A percentile compares a stretch with the other conserved stretches of the same genome.
phyloP scores from a whole-genome alignment of 1,284 basidiomycete species.

The Puccinia hordei region DNA sequence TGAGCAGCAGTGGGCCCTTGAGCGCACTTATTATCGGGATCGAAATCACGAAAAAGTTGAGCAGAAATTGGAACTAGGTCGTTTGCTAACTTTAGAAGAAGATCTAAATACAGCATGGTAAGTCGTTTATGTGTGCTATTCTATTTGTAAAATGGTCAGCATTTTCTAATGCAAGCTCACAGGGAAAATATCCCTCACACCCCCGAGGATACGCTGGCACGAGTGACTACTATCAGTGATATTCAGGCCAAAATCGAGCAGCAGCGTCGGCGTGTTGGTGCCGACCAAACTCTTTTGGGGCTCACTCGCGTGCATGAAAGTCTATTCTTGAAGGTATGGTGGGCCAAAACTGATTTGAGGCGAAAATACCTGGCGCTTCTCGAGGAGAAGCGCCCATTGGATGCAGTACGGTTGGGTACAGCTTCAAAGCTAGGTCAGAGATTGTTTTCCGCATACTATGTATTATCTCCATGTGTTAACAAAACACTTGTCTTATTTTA shows the following conservation, averaged over 20 bases:
- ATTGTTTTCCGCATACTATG: too few species aligned
- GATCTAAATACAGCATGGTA: not conserved
- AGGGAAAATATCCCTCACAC: not conserved
- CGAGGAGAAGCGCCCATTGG: too few species aligned
- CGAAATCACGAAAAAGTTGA: not conserved
- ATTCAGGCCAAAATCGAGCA: not conserved
- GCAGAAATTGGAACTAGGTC: slow-evolving; percentile 3
- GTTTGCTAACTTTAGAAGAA: not conserved
- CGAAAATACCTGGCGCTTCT: too few species aligned
- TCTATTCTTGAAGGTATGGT: too few species aligned
- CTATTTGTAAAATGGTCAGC: not conserved
- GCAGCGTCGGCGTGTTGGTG: not conserved
- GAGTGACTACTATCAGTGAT: not conserved
- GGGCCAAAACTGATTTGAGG: too few species aligned
- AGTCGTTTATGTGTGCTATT: too few species aligned
- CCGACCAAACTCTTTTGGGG: not conserved
- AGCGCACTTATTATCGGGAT: not conserved
- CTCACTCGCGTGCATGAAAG: not conserved
- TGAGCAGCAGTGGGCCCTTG: too few species aligned
- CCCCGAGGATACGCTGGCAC: not conserved
- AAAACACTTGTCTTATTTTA: too few species aligned
- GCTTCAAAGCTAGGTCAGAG: slow-evolving; percentile 39
- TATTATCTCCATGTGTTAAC: too few species aligned
- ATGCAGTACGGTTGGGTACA: not conserved
- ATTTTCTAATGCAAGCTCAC: not conserved